Evolutionary conservation across 1,284 basidiomycete genomes (phyloP).

Genomic region (Ustilago esculenta): DNA sequence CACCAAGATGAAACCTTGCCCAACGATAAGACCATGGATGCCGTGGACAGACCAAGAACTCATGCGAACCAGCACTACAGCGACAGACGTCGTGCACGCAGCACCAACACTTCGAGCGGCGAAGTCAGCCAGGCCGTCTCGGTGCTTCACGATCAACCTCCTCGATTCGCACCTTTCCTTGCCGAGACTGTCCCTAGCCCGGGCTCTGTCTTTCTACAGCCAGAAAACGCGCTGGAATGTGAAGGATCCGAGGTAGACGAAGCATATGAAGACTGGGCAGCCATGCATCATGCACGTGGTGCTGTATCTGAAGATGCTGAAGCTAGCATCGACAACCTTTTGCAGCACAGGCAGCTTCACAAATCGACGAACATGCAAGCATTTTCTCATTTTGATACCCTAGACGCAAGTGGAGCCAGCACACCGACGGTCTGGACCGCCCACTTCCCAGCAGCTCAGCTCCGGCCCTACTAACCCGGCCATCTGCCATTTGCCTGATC

Average conservation of each 20-base stretch:
- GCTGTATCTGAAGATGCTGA: constrained; percentile 36
- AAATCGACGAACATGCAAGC: constrained; percentile 18
- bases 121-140: constrained; percentile 38
- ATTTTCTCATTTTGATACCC: constrained; percentile 19
- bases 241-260: constrained; percentile 23
- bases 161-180: constrained; percentile 27
- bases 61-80: neutral
- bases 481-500: neutral
- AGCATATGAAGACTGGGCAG: constrained; percentile 46
- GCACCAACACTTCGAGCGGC: constrained; percentile 38
- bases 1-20: neutral
- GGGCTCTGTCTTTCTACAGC: neutral
- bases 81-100: constrained; percentile 8
- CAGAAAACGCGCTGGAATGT: no score
- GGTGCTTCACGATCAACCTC: constrained; percentile 36
- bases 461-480: constrained; percentile 35
- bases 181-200: constrained; percentile 7
- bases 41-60: no score
- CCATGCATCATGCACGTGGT: constrained; percentile 41
- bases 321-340: constrained; percentile 25
- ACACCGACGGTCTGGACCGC: constrained; percentile 39
- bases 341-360: constrained; percentile 21
- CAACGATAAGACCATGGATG: neutral
- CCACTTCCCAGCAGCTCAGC: constrained; percentile 46
- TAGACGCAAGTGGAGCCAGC: constrained; percentile 22